A percentile compares a stretch with the other conserved stretches of the same genome.
Conservation (phyloP, 2,329 filamentous ascomycete genomes). For the Xylaria sp. region DNA sequence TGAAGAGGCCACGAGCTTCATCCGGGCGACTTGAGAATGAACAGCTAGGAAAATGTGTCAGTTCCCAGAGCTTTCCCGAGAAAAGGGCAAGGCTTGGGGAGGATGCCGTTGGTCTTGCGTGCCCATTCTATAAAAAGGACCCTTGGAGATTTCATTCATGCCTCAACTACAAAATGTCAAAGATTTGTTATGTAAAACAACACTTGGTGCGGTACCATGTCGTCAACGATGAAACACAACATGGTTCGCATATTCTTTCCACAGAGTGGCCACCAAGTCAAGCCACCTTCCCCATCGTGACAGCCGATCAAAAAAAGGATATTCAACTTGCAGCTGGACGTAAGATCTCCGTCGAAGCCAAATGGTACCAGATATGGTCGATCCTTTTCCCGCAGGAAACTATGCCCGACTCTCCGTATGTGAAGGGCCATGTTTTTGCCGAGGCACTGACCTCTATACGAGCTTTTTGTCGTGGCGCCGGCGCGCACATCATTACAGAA, state of each 20-base stretch:
- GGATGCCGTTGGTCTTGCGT: background rate
- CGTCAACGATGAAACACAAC: background rate
- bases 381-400: constrained; percentile 16
- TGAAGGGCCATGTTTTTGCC: constrained; percentile 5
- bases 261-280: background rate
- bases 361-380: constrained; percentile 18
- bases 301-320: constrained; percentile 7
- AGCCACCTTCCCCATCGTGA: background rate
- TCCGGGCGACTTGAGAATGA: background rate
- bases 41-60: background rate
- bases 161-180: constrained; percentile 13
- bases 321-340: constrained; percentile 13
- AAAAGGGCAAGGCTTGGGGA: background rate
- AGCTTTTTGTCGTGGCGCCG: constrained; percentile 2
- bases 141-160: constrained; percentile 9
- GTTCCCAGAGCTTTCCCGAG: background rate
- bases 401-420: constrained; percentile 4
- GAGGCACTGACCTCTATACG: constrained; percentile 7
- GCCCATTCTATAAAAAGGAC: constrained; percentile 22
- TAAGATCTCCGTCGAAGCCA: constrained; percentile 2
- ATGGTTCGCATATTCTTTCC: background rate
- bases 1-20: no score
- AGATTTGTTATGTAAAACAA: constrained; percentile 22
- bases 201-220: constrained; percentile 12
- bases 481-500: constrained; percentile 7